A percentile compares a stretch with the other conserved stretches of the same genome.
phyloP scores from a whole-genome alignment of 805 yeast genomes.

The Wickerhamiella kazuoi region DNA sequence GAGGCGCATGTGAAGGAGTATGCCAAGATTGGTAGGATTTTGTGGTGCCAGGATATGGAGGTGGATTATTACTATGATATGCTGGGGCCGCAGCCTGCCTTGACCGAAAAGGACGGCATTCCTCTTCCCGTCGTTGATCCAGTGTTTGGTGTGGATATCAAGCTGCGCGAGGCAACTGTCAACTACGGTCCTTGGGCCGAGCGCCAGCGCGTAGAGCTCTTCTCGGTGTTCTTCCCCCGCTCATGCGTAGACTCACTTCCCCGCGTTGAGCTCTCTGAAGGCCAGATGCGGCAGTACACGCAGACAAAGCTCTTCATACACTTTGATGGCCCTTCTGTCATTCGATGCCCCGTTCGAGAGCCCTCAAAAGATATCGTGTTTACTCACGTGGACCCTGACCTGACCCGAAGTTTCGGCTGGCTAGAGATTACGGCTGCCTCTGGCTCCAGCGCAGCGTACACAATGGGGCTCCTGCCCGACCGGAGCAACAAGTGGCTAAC shows the following conservation, averaged over 20 bases:
- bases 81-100: conserved; percentile 32
- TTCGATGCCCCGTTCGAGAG: conserved; percentile 74
- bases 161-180: conserved; percentile 41
- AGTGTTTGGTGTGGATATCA: conserved; percentile 37
- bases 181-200: conserved; percentile 96
- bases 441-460: conserved; percentile 32
- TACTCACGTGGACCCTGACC: background rate
- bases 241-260: conserved; percentile 32
- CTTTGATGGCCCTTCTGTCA: conserved; percentile 44
- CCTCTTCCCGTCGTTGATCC: conserved; percentile 10
- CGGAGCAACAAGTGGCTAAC: conserved; percentile 40
- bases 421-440: conserved; percentile 47
- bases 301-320: conserved; percentile 38
- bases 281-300: conserved; percentile 36
- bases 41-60: conserved; percentile 41
- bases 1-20: conserved; percentile 39
- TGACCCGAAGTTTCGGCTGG: conserved; percentile 53
- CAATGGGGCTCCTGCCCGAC: conserved; percentile 22
- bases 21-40: conserved; percentile 55
- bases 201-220: conserved; percentile 53
- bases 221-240: conserved; percentile 47
- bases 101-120: background rate
- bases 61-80: conserved; percentile 50
- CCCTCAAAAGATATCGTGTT: conserved; percentile 33
- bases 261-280: conserved; percentile 27